phyloP scores from a whole-genome alignment of 306 rosid species.

The Calophaca sinica region DNA sequence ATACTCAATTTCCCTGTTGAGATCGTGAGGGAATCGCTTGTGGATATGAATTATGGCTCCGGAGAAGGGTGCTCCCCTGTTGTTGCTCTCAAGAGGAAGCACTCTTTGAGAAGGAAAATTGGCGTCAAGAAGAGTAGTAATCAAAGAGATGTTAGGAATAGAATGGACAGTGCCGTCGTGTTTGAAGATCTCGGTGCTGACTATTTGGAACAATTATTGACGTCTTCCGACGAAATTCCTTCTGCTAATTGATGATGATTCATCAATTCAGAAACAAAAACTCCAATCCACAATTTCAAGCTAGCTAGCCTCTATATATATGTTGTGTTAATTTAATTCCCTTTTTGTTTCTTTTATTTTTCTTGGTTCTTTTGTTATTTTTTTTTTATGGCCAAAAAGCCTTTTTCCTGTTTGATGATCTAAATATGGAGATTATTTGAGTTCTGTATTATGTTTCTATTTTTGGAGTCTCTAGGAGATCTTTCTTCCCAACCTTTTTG shows the following conservation, averaged over 20 bases:
- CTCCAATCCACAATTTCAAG: background rate
- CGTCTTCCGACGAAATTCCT: slow-evolving; percentile 57
- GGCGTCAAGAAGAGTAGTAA: slow-evolving; percentile 58
- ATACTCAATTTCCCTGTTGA: slow-evolving; percentile 86
- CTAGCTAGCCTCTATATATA: background rate
- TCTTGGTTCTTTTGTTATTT: slow-evolving; percentile 15
- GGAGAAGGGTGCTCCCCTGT: slow-evolving; percentile 87
- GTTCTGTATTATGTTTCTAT: slow-evolving; percentile 27
- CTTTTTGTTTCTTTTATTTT: background rate
- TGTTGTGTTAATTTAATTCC: slow-evolving; percentile 5
- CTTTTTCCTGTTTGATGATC: slow-evolving; percentile 44
- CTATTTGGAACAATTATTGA: slow-evolving; percentile 84
- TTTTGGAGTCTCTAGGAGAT: slow-evolving; percentile 8
- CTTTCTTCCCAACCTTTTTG: background rate
- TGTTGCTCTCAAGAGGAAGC: slow-evolving; percentile 85
- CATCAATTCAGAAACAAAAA: background rate
- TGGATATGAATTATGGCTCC: slow-evolving; percentile 57
- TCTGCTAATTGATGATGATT: slow-evolving; percentile 30
- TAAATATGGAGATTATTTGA: slow-evolving; percentile 42
- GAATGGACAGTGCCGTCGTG: slow-evolving; percentile 73
- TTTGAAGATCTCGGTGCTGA: slow-evolving; percentile 91
- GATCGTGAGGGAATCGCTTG: slow-evolving; percentile 74
- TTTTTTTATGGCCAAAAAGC: background rate
- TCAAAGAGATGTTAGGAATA: slow-evolving; percentile 49
- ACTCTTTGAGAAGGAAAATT: slow-evolving; percentile 75